These are phyloP conservation scores for Mycena polygramma DNA, from an alignment of 768 basidiomycete genomes.

Conservation along the genomic window DNA sequence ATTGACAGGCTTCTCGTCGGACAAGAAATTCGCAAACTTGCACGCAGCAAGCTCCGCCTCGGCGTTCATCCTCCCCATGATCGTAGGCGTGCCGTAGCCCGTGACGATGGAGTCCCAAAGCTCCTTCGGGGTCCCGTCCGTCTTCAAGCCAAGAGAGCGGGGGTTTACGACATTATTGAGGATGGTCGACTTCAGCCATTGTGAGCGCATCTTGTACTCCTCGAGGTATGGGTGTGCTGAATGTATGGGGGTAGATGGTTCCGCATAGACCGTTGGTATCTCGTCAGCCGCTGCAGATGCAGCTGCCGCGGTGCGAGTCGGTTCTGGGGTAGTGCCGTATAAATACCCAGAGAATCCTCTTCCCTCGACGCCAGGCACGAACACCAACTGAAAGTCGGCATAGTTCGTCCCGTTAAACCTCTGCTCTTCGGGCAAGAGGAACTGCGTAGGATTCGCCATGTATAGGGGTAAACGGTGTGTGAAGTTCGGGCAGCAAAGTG, in stretches of 20 bases:
- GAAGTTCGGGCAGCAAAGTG: slow-evolving; percentile 1
- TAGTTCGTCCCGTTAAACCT: slow-evolving; percentile 2
- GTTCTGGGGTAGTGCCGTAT: neutral
- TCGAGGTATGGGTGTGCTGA: neutral
- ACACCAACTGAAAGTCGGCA: neutral
- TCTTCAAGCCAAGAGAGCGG: neutral
- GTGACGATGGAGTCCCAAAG: neutral
- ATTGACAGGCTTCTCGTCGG: neutral
- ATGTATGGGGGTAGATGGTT: neutral
- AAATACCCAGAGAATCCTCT: slow-evolving; percentile 3
- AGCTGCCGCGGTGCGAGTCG: neutral
- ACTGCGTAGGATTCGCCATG: neutral
- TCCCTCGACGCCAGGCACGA: neutral
- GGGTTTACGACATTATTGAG: neutral
- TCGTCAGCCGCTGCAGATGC: neutral
- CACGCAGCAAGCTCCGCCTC: neutral
- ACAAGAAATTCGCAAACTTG: neutral
- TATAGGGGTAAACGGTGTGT: slow-evolving; percentile 9
- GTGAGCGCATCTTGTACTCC: neutral
- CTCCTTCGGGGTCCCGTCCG: neutral
- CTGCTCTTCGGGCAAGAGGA: slow-evolving; percentile 6
- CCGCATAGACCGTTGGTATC: neutral
- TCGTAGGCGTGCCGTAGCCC: neutral
- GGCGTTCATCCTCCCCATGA: neutral
- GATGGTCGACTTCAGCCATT: neutral